Evolutionary conservation across 139 green algal genomes (phyloP), one percentile per base, ranked within the genome.

Genomic region (Zygnema circumcarinatum): DNA sequence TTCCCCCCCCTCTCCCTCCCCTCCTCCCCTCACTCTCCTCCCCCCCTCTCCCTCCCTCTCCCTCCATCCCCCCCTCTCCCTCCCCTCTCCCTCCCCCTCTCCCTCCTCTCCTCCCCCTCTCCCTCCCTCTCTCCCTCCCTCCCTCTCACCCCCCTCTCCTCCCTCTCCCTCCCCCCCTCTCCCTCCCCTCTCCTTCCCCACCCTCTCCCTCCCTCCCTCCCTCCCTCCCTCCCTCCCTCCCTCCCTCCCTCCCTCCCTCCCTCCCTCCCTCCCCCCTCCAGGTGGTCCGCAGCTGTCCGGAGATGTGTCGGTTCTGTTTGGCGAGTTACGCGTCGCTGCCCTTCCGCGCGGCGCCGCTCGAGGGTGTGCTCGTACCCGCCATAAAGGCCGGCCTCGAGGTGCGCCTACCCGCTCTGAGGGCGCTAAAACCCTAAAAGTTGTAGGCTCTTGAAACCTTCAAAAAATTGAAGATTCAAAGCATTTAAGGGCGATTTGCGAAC

Each of bases 221-320:
- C 29, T 72, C 56, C 56, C 1, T 76, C 16, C 25, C 68, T 29
- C 68, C 1, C 68, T 20, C 68, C 11, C 68, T 62, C 21, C 38
- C 29, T 29, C 29, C 56, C 25, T 72, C 29, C 56, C 29, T 29
- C 56, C 29, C 25, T 72, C 56, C 29, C 56, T 31, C 29, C 29
- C 56, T 72, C 56, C 25, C 29, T 36, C 68, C 20, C 68, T 16
- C 1, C n/a, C n/a, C n/a, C n/a, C n/a, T 20, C n/a, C 84, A 89
- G 84, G 84, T 89, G 54, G 84, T 89, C 35, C 88, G 92, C 79
- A 91, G 81, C 80, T 94, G 92, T 56, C 92, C 92, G 25, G 92
- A 94, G 85, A 94, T 94, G 91, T 93, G 88, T 69, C 80, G 92
- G 67, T 94, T 94, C 72, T 94, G 92, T 88, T 62, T 94, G 31